A percentile compares a stretch with the other conserved stretches of the same genome.
phyloP scores from a whole-genome alignment of 257 asterid species.

The Salvia hispanica region DNA sequence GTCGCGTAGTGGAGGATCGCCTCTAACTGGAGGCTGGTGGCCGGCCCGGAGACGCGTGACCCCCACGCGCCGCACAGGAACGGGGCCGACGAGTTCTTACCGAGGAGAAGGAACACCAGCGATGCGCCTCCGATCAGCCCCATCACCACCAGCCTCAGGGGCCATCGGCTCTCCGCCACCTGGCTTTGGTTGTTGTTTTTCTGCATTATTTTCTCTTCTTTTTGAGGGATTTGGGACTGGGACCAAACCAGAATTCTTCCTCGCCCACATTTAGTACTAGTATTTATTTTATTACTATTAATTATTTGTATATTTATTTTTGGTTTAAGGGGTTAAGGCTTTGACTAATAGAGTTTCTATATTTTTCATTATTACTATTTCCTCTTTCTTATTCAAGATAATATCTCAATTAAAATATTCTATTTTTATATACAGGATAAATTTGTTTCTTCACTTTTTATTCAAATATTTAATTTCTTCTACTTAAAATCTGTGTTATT shows the following conservation, averaged over 20 bases:
- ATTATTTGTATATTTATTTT: no score
- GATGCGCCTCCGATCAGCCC: conserved; percentile 53
- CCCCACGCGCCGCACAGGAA: conserved; percentile 31
- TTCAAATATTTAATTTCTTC: no score
- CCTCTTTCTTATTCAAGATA: no score
- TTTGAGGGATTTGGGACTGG: neutral
- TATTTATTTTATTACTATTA: no score
- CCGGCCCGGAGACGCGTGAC: neutral
- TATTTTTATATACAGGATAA: no score
- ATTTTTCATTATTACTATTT: no score
- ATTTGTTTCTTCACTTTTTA: no score
- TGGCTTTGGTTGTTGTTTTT: conserved; percentile 30
- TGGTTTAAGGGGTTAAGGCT: no score
- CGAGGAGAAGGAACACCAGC: conserved; percentile 25
- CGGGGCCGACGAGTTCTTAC: conserved; percentile 22
- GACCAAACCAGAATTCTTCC: no score
- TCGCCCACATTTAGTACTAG: neutral
- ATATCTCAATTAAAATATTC: no score
- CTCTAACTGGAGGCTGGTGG: conserved; percentile 41
- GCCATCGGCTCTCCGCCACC: conserved; percentile 45
- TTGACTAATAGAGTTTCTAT: no score
- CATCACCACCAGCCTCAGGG: conserved; percentile 33
- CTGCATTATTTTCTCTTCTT: conserved; percentile 34
- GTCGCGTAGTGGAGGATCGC: conserved; percentile 68
- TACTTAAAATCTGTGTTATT: no score